Conservation (phyloP, 176 grass and related monocot species). For the Zea mays region DNA sequence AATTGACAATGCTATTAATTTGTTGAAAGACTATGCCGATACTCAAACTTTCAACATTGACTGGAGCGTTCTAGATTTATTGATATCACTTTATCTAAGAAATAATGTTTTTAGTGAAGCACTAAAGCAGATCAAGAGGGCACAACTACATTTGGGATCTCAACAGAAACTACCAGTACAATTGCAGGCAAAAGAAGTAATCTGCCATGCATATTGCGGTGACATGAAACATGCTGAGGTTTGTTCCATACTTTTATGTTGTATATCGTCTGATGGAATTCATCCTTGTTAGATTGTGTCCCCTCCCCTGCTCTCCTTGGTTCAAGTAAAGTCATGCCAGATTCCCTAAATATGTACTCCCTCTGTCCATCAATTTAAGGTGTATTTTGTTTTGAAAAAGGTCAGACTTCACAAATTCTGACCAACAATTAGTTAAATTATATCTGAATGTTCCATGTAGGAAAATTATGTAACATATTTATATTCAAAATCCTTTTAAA, state of each 20-base stretch:
- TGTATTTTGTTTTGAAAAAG: neutral
- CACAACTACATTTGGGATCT: slow-evolving; percentile 31
- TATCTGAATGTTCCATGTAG: neutral
- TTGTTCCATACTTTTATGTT: slow-evolving; percentile 33
- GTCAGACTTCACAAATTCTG: neutral
- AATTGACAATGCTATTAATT: slow-evolving; percentile 66
- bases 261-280: neutral
- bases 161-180: slow-evolving; percentile 51
- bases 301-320: neutral
- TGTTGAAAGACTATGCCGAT: slow-evolving; percentile 69
- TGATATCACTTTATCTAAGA: slow-evolving; percentile 68
- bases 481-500: neutral
- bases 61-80: slow-evolving; percentile 59
- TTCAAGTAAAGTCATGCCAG: neutral
- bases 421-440: slow-evolving; percentile 4
- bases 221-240: slow-evolving; percentile 86
- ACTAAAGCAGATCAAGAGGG: slow-evolving; percentile 59
- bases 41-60: slow-evolving; percentile 37
- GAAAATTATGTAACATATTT: neutral
- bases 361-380: neutral
- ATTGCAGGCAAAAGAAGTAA: slow-evolving; percentile 65
- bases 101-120: slow-evolving; percentile 68
- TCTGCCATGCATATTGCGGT: slow-evolving; percentile 75
- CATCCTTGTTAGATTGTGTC: slow-evolving; percentile 7
- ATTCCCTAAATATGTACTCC: neutral